Evolutionary conservation across 176 grass and related monocot genomes (phyloP).

Genomic region (Carex myosuroides): DNA sequence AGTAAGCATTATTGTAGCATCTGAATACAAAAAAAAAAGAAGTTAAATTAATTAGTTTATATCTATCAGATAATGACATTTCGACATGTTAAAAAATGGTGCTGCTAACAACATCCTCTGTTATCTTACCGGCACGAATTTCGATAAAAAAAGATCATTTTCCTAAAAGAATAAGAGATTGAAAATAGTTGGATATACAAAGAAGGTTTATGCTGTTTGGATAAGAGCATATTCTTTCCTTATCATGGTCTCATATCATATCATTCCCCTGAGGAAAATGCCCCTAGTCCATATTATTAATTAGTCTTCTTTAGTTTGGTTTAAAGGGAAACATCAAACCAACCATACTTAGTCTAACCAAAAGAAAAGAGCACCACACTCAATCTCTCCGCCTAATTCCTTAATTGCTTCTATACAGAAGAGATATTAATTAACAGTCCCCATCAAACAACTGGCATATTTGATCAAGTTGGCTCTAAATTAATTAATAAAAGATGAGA

Average conservation of each 20-base stretch:
- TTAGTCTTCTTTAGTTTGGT: not conserved
- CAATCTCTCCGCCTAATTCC: constrained; percentile 17
- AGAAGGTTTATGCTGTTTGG: constrained; percentile 30
- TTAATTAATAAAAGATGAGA: constrained; percentile 19
- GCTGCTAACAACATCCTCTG: not conserved
- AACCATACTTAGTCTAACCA: constrained; percentile 17
- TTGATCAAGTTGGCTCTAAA: not conserved
- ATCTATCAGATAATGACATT: not conserved
- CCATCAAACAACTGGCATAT: constrained; percentile 22
- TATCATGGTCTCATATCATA: not conserved
- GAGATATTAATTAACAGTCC: not conserved
- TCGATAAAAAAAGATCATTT: not conserved
- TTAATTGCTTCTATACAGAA: not conserved
- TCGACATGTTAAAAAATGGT: constrained; percentile 10
- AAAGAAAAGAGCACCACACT: constrained; percentile 22
- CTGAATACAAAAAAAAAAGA: constrained; percentile 26
- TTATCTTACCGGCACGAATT: not conserved
- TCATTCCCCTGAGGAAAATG: no score
- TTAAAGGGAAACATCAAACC: constrained; percentile 22
- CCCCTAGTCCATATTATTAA: no score
- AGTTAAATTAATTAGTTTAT: not conserved
- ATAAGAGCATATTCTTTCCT: constrained; percentile 42
- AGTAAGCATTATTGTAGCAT: constrained; percentile 99
- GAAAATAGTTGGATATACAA: not conserved
- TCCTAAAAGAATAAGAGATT: not conserved